A percentile compares a stretch with the other conserved stretches of the same genome.
Conservation (phyloP, 805 yeast species). For the Metschnikowia dekortorum region DNA sequence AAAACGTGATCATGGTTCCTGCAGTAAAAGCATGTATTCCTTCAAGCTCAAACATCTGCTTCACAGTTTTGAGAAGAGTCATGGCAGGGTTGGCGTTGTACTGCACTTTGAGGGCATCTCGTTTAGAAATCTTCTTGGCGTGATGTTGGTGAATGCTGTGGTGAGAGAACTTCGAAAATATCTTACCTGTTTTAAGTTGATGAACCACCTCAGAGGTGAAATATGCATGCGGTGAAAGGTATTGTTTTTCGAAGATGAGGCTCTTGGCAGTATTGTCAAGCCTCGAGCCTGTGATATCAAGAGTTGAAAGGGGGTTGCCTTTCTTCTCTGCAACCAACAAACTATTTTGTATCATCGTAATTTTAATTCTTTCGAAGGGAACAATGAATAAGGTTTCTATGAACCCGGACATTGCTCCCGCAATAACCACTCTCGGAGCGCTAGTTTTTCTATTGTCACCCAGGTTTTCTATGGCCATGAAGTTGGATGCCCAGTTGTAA, state of each 20-base stretch:
- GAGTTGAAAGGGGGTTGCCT: slow-evolving; percentile 17
- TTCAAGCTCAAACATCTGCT: slow-evolving; percentile 65
- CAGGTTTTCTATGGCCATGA: slow-evolving; percentile 48
- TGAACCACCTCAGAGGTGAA: slow-evolving; percentile 31
- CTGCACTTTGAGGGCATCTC: slow-evolving; percentile 13
- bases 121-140: neutral
- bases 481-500: slow-evolving; percentile 69
- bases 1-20: slow-evolving; percentile 77
- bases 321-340: slow-evolving; percentile 20
- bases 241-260: slow-evolving; percentile 25
- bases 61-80: slow-evolving; percentile 48
- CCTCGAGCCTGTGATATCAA: slow-evolving; percentile 27
- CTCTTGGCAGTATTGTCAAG: slow-evolving; percentile 22
- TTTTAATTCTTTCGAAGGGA: slow-evolving; percentile 86
- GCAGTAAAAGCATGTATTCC: slow-evolving; percentile 77
- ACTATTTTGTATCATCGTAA: slow-evolving; percentile 72
- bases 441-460: slow-evolving; percentile 52
- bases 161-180: slow-evolving; percentile 22
- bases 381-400: slow-evolving; percentile 78
- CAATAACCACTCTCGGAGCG: slow-evolving; percentile 78
- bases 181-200: slow-evolving; percentile 22
- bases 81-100: slow-evolving; percentile 54
- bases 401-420: slow-evolving; percentile 80
- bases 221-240: slow-evolving; percentile 41
- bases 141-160: slow-evolving; percentile 6